These are phyloP conservation scores for Ogataea neopini DNA, from an alignment of 805 yeast genomes.

Conservation along the genomic window DNA sequence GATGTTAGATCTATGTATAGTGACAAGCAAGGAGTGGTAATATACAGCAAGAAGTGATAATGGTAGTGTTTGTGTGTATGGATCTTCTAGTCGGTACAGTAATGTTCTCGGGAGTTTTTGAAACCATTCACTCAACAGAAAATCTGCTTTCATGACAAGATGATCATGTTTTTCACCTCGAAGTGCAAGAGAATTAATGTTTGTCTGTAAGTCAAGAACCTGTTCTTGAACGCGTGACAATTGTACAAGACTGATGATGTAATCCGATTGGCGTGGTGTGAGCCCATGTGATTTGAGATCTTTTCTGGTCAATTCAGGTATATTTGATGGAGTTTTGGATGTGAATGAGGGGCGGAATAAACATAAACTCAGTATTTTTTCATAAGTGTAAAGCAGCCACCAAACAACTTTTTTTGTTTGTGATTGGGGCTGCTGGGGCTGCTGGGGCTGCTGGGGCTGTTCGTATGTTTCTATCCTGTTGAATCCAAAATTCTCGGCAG, in stretches of 20 bases:
- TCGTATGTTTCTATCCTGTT: no score
- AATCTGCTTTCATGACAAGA: slow-evolving; percentile 39
- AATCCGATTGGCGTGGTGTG: slow-evolving; percentile 11
- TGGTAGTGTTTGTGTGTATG: slow-evolving; percentile 40
- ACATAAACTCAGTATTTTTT: slow-evolving; percentile 12
- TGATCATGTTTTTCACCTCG: slow-evolving; percentile 3
- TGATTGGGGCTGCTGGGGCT: neutral
- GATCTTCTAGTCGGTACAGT: slow-evolving; percentile 52
- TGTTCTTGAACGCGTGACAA: slow-evolving; percentile 8
- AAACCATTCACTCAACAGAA: slow-evolving; percentile 75
- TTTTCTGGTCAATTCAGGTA: slow-evolving; percentile 2
- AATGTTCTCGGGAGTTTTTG: slow-evolving; percentile 58
- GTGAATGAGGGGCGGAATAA: slow-evolving; percentile 3
- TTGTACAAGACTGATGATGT: slow-evolving; percentile 6
- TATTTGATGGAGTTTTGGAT: neutral
- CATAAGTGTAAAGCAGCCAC: slow-evolving; percentile 59
- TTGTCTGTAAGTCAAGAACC: slow-evolving; percentile 8
- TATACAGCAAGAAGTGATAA: slow-evolving; percentile 60
- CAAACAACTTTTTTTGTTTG: slow-evolving; percentile 45
- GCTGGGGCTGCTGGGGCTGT: slow-evolving; percentile 5
- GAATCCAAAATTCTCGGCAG: slow-evolving; percentile 74
- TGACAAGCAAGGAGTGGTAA: slow-evolving; percentile 65
- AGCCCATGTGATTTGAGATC: slow-evolving; percentile 15
- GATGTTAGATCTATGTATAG: slow-evolving; percentile 67
- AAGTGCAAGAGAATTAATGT: neutral